A percentile compares a stretch with the other conserved stretches of the same genome.
These are phyloP conservation scores for Podospora comata DNA, from an alignment of 495 filamentous ascomycete species.

Conservation along the genomic window DNA sequence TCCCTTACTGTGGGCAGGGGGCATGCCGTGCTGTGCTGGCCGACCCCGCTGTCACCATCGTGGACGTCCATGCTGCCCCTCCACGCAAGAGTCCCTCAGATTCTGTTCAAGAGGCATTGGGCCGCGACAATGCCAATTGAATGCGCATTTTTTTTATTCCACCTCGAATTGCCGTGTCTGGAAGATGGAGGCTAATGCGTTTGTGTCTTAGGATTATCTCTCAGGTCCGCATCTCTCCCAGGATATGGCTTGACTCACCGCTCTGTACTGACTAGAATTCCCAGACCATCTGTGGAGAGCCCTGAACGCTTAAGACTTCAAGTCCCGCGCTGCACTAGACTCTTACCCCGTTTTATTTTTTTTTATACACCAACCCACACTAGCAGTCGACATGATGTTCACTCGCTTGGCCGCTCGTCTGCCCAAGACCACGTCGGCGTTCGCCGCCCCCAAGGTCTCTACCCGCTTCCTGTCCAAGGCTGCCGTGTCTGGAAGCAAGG, in stretches of 20 bases:
- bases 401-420: conserved; percentile 59
- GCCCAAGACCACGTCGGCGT: conserved; percentile 42
- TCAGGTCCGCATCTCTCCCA: conserved; percentile 61
- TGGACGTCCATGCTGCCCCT: neutral
- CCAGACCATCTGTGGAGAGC: conserved; percentile 98
- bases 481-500: conserved; percentile 59
- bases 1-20: neutral
- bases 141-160: neutral
- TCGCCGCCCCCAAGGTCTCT: conserved; percentile 34
- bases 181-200: conserved; percentile 32
- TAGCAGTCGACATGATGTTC: conserved; percentile 54
- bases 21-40: neutral
- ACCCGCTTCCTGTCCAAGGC: conserved; percentile 51
- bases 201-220: conserved; percentile 75
- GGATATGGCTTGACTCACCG: conserved; percentile 42
- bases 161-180: conserved; percentile 10
- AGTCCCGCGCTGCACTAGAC: conserved; percentile 19
- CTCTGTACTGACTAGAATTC: conserved; percentile 39
- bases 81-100: neutral
- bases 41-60: conserved; percentile 12
- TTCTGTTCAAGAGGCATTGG: neutral
- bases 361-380: conserved; percentile 10
- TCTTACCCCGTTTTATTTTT: conserved; percentile 22
- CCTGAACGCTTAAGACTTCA: conserved; percentile 43
- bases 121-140: conserved; percentile 1